Base-by-base conservation (phyloP, 192 early-diverging fungal species). In the Linnemannia hyalina region DNA sequence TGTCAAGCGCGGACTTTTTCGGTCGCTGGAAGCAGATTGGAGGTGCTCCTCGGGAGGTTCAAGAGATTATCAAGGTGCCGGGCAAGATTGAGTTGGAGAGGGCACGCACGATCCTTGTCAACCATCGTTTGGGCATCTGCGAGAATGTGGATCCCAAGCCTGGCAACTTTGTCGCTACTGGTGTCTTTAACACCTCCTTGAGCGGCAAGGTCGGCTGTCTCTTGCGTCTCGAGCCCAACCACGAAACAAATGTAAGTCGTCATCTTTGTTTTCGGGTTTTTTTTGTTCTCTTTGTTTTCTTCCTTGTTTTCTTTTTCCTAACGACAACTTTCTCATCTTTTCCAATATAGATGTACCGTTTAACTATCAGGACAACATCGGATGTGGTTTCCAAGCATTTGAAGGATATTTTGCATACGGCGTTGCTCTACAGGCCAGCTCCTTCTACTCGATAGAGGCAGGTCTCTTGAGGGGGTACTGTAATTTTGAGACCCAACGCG, bases 21-120 rank as follows among this genome's bases (percentile, higher is more conserved):
- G 85, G 89, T 16, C 91, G 98, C 26, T 99, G 99, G 99, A 95
- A 95, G 85, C 98, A 99, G 89, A 95, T 99, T 88, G 97, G 97
- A 38, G 97, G 96, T 0, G 86, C 96, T 1, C 94, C 93, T 4
- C 91, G 97, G 35, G 98, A 99, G 80, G 89, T 89, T 26, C 97
- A 98, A 88, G 89, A 86, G 32, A 91, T 97, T n/a, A 92, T 93
- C 44, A 89, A 94, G 49, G 88, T 92, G 29, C 88, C 88, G 75
- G 88, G 93, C 15, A 90, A 88, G 68, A 90, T 93, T 15, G 85
- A 93, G 54, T 23, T 92, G 26, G 89, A 93, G 40, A 90, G 88
- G 80, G 88, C 94, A 20, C 88, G 91, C 42, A 88, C 80, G 15
- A 90, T 96, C 5, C 76, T 98, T 35, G 85, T 81, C n/a, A 94